These are phyloP conservation scores for Theobroma cacao DNA, from an alignment of 345 rosid genomes.

Conservation along the genomic window DNA sequence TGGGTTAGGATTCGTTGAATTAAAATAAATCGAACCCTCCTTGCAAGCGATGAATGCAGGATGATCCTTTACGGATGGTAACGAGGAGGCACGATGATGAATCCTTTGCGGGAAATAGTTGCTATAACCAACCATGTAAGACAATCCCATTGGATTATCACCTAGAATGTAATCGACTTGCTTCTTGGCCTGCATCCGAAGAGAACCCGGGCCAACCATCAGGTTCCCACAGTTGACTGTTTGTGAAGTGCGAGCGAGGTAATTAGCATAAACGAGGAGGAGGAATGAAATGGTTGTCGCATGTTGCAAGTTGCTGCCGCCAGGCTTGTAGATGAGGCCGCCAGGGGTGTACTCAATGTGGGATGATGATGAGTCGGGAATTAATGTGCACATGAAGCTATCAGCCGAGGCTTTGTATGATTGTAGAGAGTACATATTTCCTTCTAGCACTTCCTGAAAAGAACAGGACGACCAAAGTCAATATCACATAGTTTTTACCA, in stretches of 20 bases:
- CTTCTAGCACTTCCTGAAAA: constrained; percentile 68
- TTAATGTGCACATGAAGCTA: constrained; percentile 91
- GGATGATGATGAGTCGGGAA: constrained; percentile 66
- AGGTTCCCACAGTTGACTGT: constrained; percentile 60
- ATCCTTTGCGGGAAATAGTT: constrained; percentile 66
- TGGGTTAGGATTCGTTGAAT: constrained; percentile 66
- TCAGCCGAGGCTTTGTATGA: constrained; percentile 91
- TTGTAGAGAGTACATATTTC: constrained; percentile 50
- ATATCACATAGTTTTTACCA: neutral
- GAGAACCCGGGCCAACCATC: constrained; percentile 45
- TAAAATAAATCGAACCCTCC: constrained; percentile 71
- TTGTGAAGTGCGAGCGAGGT: constrained; percentile 63
- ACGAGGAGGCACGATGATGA: constrained; percentile 90
- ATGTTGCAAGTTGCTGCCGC: constrained; percentile 94
- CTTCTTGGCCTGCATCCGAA: constrained; percentile 72
- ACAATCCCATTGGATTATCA: constrained; percentile 75
- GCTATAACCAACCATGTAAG: constrained; percentile 94
- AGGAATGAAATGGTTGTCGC: constrained; percentile 87
- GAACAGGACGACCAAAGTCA: neutral
- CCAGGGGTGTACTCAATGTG: constrained; percentile 81
- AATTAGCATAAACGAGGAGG: constrained; percentile 77
- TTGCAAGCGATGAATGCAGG: constrained; percentile 63
- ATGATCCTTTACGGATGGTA: constrained; percentile 67
- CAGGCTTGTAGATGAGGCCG: constrained; percentile 94
- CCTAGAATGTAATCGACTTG: constrained; percentile 95